Conservation (phyloP, 139 green algal species). For the Edaphochlamys debaryana region DNA sequence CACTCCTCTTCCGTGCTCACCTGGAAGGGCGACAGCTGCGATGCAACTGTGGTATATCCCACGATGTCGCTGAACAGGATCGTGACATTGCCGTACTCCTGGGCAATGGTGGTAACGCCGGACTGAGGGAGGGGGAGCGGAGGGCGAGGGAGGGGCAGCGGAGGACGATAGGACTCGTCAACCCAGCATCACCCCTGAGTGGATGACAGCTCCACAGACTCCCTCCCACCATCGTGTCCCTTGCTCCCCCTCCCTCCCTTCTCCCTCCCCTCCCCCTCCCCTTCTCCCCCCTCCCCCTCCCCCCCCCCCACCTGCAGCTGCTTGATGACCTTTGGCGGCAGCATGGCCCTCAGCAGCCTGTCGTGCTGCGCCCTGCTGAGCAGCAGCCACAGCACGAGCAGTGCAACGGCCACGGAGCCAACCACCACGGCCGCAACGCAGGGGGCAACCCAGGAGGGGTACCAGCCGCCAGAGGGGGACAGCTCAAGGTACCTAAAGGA, state of each 20-base stretch:
- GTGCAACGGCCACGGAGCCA: background rate
- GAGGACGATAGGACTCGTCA: no score
- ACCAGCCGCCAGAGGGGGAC: background rate
- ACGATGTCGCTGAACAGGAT: background rate
- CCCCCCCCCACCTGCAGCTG: slow-evolving; percentile 28
- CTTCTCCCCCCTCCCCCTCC: no score
- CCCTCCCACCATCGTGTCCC: no score
- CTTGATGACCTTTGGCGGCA: slow-evolving; percentile 29
- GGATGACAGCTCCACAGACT: no score
- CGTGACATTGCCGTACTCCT: background rate
- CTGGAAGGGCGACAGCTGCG: no score
- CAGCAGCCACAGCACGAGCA: slow-evolving; percentile 42
- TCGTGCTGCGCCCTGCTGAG: background rate
- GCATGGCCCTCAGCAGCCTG: slow-evolving; percentile 25
- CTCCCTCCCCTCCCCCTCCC: no score
- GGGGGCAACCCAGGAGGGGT: slow-evolving; percentile 8
- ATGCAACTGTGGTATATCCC: background rate
- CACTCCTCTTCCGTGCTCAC: no score
- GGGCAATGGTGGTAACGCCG: background rate
- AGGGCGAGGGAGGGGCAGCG: no score
- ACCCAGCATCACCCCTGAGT: no score
- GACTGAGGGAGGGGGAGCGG: background rate
- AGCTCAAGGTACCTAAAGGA: slow-evolving; percentile 18
- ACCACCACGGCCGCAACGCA: slow-evolving; percentile 33
- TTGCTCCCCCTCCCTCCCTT: no score